Base-by-base conservation (phyloP, 139 green algal species). In the Chlorella ohadii region DNA sequence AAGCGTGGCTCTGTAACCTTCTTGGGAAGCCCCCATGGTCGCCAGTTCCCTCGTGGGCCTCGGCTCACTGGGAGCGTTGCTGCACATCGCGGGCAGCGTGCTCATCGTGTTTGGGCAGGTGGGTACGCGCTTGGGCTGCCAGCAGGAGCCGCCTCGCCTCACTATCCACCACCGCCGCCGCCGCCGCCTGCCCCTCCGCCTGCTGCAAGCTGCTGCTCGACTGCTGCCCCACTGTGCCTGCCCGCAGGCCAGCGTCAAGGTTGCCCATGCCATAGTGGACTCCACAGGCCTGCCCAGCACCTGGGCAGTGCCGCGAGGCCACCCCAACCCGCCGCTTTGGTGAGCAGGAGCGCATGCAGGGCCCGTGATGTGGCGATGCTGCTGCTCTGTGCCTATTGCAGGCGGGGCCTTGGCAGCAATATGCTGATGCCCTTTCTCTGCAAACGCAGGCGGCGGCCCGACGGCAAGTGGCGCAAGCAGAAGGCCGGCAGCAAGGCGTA, bases 41-140 rank as follows among this genome's bases (percentile, higher is more conserved):
- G 36, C 15, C 39, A 64, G 16, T 4, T 34, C 63, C 34, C 73
- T 82, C 1, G 33, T 47, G 23, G 82, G 73, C 6, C 41, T 79
- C 38, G 81, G 72, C n/a, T 75, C 68, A 25, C n/a, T 92, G 23
- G 88, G 88, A 25, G 87, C 87, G 27, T 36, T 78, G 19, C 75
- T 92, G 34, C 88, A 92, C 75, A 75, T 92, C 13, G 79, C 39
- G 34, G 88, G 88, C 51, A 89, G 79, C 57, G 44, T 92, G 55
- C 59, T 90, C 22, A 92, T 92, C 36, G 88, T 92, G 15, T 84
- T 81, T 82, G 88, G 88, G 3, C 88, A 91, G 79, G 86, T 88
- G 11, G 83, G 27, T 22, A 25, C 25, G 6, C 44, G n/a, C n/a
- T n/a, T n/a, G n/a, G n/a, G n/a, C n/a, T n/a, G n/a, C n/a, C n/a